Percentiles rank a stretch among this genome's conserved stretches.
phyloP scores from a whole-genome alignment of 2,329 filamentous ascomycete species.

The Sporothrix curviconia region DNA sequence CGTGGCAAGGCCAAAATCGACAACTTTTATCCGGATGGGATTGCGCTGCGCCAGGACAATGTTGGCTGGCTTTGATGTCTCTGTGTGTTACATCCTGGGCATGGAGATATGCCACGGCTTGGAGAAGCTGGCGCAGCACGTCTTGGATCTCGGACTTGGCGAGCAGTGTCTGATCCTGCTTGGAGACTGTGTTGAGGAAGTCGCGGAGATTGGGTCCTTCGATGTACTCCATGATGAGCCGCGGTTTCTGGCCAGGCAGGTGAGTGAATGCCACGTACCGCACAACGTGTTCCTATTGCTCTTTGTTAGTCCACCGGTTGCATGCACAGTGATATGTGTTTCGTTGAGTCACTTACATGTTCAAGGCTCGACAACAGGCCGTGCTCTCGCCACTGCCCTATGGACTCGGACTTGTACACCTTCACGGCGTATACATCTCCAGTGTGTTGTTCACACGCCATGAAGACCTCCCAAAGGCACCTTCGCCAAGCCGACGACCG shows the following conservation, averaged over 20 bases:
- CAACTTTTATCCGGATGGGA: neutral
- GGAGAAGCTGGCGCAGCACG: neutral
- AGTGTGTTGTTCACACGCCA: neutral
- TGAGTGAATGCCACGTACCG: neutral
- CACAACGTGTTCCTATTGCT: neutral
- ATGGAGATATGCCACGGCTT: neutral
- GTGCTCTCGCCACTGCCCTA: neutral
- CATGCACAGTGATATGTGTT: neutral
- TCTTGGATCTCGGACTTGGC: neutral
- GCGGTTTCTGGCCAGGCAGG: neutral
- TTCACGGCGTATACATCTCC: neutral
- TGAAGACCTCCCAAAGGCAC: neutral
- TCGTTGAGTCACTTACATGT: neutral
- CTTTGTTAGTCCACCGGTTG: neutral
- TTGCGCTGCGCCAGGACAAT: neutral
- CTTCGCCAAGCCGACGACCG: neutral
- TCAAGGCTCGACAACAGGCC: neutral
- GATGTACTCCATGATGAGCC: constrained; percentile 4
- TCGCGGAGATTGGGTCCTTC: neutral
- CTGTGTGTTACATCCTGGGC: neutral
- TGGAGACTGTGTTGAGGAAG: neutral
- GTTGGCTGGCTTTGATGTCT: constrained; percentile 5
- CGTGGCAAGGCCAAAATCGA: neutral
- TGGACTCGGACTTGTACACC: neutral
- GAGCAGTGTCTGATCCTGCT: neutral